Base-by-base conservation (phyloP, 176 grass and related monocot genomes). In the Oryza meridionalis region DNA sequence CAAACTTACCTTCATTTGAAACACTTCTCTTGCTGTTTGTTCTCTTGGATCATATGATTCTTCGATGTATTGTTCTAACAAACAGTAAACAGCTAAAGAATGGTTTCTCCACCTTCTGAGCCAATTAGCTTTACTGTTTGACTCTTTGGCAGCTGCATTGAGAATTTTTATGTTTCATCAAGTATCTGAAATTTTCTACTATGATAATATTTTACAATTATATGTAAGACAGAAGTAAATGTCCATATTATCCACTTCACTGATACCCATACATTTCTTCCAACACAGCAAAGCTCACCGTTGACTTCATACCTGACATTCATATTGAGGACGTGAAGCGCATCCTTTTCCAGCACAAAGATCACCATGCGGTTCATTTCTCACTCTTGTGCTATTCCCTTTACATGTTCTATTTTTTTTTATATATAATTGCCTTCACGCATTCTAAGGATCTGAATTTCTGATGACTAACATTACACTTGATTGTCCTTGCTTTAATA, bases 251-350 rank as follows among this genome's bases (percentile, higher is more conserved):
- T 35, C 76, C 3, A 15, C 10, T 50, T 79, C 25, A 59, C 7
- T 81, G 65, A 58, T 64, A 16, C 16, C 6, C 14, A 11, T 84
- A 53, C 64, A n/a, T 67, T 79, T 80, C 3, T 87, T 70, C 82
- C 6, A 25, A 83, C 27, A 72, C 80, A 98, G 96, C 91, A 88
- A 90, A 88, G 33, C 93, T 98, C 87, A 55, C 90, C 46, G 87
- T 98, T 76, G 96, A 95, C 71, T 93, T 98, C 32, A 32, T 84
- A 72, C 96, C 96, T 85, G 93, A 94, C 73, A 95, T 98, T 83
- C 80, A 90, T 82, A 78, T 90, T 40, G 93, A 98, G 89, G 91
- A 88, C 66, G 77, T 90, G 91, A 98, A 95, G 74, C 38, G 31
- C 72, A 82, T 90, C 69, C 87, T 98, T 50, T 88, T 77, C 90